These are phyloP conservation scores for Candida verbasci DNA, from an alignment of 805 yeast species.

Conservation along the genomic window DNA sequence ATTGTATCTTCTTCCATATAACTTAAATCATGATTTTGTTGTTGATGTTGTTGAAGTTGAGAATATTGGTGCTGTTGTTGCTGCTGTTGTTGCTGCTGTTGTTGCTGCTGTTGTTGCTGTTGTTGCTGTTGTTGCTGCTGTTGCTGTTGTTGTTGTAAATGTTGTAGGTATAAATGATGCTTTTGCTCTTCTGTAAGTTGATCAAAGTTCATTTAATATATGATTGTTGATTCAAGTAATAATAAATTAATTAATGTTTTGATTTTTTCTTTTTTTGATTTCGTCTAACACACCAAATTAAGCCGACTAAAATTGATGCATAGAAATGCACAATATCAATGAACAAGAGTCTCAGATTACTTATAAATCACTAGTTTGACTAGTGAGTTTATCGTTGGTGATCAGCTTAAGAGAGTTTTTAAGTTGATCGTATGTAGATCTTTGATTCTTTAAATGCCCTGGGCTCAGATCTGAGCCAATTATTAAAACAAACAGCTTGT, in stretches of 20 bases:
- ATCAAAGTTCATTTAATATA: constrained; percentile 22
- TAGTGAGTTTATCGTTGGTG: no score
- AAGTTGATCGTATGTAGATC: no score
- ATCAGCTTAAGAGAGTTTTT: no score
- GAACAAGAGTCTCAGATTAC: no score
- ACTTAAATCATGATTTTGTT: constrained; percentile 19
- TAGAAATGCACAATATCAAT: no score
- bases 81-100: constrained; percentile 7
- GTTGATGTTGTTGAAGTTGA: no score
- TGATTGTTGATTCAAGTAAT: neutral
- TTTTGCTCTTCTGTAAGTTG: constrained; percentile 26
- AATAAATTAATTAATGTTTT: neutral
- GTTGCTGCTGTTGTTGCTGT: constrained; percentile 12
- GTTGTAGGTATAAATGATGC: constrained; percentile 25
- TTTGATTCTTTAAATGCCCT: no score
- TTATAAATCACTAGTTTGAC: no score
- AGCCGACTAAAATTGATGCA: no score
- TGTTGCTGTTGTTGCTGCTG: constrained; percentile 13
- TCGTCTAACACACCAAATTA: no score
- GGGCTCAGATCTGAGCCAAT: no score
- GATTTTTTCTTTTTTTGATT: constrained; percentile 1
- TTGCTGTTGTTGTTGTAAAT: constrained; percentile 16
- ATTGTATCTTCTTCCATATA: constrained; percentile 39
- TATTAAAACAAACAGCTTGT: no score
- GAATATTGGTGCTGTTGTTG: constrained; percentile 2